Evolutionary conservation across 2,329 filamentous ascomycete genomes (phyloP), one percentile per base, ranked within the genome.

Genomic region (Lojkania enalia): DNA sequence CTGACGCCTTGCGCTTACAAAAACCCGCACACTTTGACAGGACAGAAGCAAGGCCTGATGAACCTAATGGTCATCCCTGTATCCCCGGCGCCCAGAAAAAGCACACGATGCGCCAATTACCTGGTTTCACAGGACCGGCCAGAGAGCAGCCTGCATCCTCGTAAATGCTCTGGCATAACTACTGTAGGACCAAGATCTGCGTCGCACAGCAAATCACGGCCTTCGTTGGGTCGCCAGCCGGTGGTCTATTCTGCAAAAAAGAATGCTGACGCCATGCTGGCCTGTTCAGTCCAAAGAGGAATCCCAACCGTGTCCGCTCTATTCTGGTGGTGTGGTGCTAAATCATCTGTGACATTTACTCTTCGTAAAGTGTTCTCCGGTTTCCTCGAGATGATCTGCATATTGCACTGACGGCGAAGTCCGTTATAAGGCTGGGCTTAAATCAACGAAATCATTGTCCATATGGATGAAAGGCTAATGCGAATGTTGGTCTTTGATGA

Each of bases 251-350:
- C n/a, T n/a, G n/a, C n/a, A n/a, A 42, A 95, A 88, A 55, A 96
- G 96, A 77, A 96, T 71, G 33, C 33, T 36, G 33, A 36, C 33
- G 33, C 33, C 18, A 36, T 36, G 33, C 19, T 9, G 11, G 33
- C 16, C 6, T 20, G 18, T 9, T 21, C 14, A 21, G 19, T 11
- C 21, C 5, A 11, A 20, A 19, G 12, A 11, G 33, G 16, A 6
- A 36, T 36, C 16, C 9, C 25, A 15, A 12, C 15, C 11, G 15
- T 11, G 19, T 12, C 21, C 33, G 21, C 11, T 20, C 33, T 36
- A 36, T 36, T 36, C 21, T 11, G 5, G 33, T 20, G 33, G 33
- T 19, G 33, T n/a, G n/a, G n/a, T n/a, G 33, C 14, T 11, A 21
- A 16, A 15, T 33, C 23, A n/a, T 33, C 6, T 20, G 9, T 19